These are phyloP conservation scores for Gastrolobium bilobum DNA, from an alignment of 306 rosid species.

Conservation along the genomic window DNA sequence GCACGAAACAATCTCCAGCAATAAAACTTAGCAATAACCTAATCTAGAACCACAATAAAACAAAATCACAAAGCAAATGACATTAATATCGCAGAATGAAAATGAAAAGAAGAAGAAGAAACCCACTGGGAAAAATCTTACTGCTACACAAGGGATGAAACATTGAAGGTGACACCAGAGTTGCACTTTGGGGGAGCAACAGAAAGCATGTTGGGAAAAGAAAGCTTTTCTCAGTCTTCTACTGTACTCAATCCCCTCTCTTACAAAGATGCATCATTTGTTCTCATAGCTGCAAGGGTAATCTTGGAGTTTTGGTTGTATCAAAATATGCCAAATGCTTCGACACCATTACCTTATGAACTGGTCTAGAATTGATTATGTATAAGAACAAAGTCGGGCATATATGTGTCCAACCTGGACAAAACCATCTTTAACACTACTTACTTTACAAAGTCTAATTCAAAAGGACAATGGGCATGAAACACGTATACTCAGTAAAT, in stretches of 20 bases:
- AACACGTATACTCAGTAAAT: neutral
- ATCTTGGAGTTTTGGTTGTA: constrained; percentile 11
- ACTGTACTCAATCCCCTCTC: constrained; percentile 14
- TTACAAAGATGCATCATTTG: neutral
- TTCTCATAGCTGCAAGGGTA: constrained; percentile 9
- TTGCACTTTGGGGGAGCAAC: constrained; percentile 17
- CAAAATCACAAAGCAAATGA: neutral
- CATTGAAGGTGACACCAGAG: constrained; percentile 1
- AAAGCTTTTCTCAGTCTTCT: constrained; percentile 31
- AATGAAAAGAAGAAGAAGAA: neutral
- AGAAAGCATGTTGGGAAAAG: constrained; percentile 17
- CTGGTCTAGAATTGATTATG: neutral
- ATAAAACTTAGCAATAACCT: constrained; percentile 6
- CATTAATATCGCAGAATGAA: neutral
- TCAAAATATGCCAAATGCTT: neutral
- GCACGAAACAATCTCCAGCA: neutral
- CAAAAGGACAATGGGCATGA: neutral
- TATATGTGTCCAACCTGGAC: neutral
- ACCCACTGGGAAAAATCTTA: neutral
- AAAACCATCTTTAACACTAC: neutral
- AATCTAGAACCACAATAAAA: neutral
- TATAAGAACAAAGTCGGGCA: neutral
- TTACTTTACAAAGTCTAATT: neutral
- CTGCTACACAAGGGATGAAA: constrained; percentile 1
- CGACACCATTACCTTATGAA: neutral